These are phyloP conservation scores for Tulasnella sp. DNA, from an alignment of 768 basidiomycete species.

Conservation along the genomic window DNA sequence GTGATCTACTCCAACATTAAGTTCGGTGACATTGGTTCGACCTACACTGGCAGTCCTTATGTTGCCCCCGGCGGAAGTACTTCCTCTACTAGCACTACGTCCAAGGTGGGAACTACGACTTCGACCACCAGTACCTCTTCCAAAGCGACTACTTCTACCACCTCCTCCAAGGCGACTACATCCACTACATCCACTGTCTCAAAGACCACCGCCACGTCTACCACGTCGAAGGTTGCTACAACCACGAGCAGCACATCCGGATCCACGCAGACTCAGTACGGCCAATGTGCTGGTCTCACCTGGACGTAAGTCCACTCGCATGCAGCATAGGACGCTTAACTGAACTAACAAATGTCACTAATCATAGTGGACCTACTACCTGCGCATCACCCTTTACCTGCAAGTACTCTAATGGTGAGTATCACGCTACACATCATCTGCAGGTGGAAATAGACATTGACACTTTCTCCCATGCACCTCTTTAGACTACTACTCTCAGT, in stretches of 20 bases:
- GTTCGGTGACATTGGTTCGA: conserved; percentile 15
- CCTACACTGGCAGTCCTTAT: neutral
- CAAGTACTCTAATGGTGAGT: conserved; percentile 5
- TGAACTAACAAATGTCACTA: neutral
- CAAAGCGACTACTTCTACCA: neutral
- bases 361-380: conserved; percentile 6
- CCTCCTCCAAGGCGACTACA: no score
- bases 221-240: neutral
- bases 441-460: neutral
- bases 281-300: conserved; percentile 7
- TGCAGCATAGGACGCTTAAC: neutral
- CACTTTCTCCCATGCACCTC: neutral
- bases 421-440: no score
- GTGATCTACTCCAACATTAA: conserved; percentile 19
- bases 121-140: neutral
- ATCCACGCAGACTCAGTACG: conserved; percentile 11
- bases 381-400: conserved; percentile 9
- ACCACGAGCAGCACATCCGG: neutral
- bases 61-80: neutral
- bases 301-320: neutral
- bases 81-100: neutral
- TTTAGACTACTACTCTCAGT: conserved; percentile 12
- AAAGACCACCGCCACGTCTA: no score
- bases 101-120: neutral
- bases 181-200: no score